A percentile compares a stretch with the other conserved stretches of the same genome.
These are phyloP conservation scores for Asterella californica DNA, from an alignment of 225 moss, liverwort and hornwort genomes.

Conservation along the genomic window DNA sequence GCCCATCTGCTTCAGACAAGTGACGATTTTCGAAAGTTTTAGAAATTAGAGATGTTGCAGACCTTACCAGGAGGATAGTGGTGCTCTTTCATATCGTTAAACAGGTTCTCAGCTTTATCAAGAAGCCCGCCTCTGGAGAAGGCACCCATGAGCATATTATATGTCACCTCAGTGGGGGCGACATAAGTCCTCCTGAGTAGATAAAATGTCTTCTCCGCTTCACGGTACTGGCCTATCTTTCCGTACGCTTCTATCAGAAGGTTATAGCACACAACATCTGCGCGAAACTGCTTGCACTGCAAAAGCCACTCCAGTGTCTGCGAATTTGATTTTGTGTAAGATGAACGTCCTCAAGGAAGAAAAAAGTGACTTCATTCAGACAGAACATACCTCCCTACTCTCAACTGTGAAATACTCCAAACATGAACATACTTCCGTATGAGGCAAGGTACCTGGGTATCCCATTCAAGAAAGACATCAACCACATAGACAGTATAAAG, in stretches of 20 bases:
- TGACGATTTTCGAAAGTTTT: background rate
- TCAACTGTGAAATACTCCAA: background rate
- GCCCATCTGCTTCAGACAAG: background rate
- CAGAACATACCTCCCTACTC: background rate
- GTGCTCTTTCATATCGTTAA: constrained; percentile 67
- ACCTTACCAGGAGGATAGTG: constrained; percentile 59
- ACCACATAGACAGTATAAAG: background rate
- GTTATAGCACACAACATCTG: constrained; percentile 85
- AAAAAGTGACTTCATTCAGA: background rate
- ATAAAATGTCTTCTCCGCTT: constrained; percentile 72
- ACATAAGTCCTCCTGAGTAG: constrained; percentile 52
- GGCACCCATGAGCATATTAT: constrained; percentile 81
- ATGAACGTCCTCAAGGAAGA: background rate
- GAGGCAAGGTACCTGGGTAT: background rate
- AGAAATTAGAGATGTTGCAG: background rate
- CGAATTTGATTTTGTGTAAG: constrained; percentile 6
- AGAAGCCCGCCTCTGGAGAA: constrained; percentile 63
- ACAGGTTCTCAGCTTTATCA: constrained; percentile 58
- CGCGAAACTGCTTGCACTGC: constrained; percentile 54
- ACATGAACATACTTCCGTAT: background rate
- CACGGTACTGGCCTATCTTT: constrained; percentile 53
- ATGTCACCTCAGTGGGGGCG: constrained; percentile 72
- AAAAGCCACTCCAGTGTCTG: constrained; percentile 92
- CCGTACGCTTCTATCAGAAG: constrained; percentile 94
- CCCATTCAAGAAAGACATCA: background rate